Base-by-base conservation (phyloP, 202 grass and related monocot genomes). In the Zizania palustris region DNA sequence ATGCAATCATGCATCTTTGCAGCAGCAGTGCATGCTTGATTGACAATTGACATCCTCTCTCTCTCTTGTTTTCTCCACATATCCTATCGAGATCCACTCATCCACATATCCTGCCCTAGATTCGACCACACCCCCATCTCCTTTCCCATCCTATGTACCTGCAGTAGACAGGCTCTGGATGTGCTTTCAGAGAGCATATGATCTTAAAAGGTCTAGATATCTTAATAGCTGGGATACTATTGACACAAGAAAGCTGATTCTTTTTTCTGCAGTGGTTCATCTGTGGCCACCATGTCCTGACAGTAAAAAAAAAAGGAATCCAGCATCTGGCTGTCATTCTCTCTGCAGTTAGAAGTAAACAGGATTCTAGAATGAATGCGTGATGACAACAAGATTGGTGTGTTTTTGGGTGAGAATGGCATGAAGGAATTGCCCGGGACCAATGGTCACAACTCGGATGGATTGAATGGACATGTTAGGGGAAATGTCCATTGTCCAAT, bases 31-130 rank as follows among this genome's bases (percentile, higher is more conserved):
- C 44, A 69, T 28, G 20, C 44, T 14, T 33, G 63, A n/a, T 44
- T 16, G 19, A 45, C 16, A 20, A n/a, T 44, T 16, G 19, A 45
- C 16, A 20, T 9, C 57, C 14, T 14, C 28, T 50, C 18, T 50
- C 18, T 8, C 38, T 56, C 20, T 1, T 40, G 38, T 21, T 57
- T 40, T 60, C 40, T 74, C 55, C 81, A 76, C 56, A 44, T 28
- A 41, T 70, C 81, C 37, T 84, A 69, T 15, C 63, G 14, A 62
- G 63, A 69, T 45, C 67, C 56, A 80, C 44, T 71, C 41, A 72
- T 51, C 78, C 56, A 80, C 44, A 80, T 51, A 72, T 51, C 78
- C 57, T n/a, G 71, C 22, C 57, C 18, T 22, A 7, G 77, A 71
- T 61, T 49, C 54, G 28, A 62, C 37, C 42, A 18, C 55, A n/a